A percentile compares a stretch with the other conserved stretches of the same genome.
Evolutionary conservation across 176 grass and related monocot species (phyloP).

Genomic region (Ananas comosus): DNA sequence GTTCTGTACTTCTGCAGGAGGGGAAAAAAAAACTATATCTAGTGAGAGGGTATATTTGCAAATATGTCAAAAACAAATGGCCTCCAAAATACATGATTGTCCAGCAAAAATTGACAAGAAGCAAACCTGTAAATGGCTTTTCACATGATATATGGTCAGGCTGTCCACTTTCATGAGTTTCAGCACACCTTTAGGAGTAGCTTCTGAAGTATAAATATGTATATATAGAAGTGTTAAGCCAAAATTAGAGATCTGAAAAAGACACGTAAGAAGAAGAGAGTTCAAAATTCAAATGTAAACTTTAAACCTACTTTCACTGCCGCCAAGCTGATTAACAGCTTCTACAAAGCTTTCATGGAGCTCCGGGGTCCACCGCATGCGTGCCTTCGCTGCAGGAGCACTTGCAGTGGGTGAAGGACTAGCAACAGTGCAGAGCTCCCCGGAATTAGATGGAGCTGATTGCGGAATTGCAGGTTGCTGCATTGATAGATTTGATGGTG

Average conservation of each 20-base stretch:
- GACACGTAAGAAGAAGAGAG: constrained; percentile 9
- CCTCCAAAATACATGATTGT: constrained; percentile 13
- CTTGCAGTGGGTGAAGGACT: constrained; percentile 45
- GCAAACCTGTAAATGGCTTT: constrained; percentile 90
- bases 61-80: constrained; percentile 1
- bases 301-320: constrained; percentile 65
- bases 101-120: constrained; percentile 16
- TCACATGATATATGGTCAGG: constrained; percentile 97
- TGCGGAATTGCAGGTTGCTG: constrained; percentile 34
- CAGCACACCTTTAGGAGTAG: constrained; percentile 82
- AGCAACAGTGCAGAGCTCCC: constrained; percentile 44
- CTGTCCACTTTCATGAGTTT: constrained; percentile 90
- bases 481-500: constrained; percentile 21
- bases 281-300: constrained; percentile 17
- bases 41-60: constrained; percentile 8
- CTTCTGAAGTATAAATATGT: constrained; percentile 44
- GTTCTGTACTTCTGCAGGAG: constrained; percentile 82
- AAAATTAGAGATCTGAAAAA: constrained; percentile 3
- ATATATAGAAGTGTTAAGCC: constrained; percentile 5
- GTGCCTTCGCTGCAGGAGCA: constrained; percentile 40
- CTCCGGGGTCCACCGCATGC: constrained; percentile 92
- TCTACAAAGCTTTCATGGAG: constrained; percentile 87
- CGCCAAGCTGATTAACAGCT: constrained; percentile 85
- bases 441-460: constrained; percentile 45
- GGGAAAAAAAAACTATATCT: constrained; percentile 4